Evolutionary conservation across 176 grass and related monocot species (phyloP).

Genomic region (Lolium multiflorum): DNA sequence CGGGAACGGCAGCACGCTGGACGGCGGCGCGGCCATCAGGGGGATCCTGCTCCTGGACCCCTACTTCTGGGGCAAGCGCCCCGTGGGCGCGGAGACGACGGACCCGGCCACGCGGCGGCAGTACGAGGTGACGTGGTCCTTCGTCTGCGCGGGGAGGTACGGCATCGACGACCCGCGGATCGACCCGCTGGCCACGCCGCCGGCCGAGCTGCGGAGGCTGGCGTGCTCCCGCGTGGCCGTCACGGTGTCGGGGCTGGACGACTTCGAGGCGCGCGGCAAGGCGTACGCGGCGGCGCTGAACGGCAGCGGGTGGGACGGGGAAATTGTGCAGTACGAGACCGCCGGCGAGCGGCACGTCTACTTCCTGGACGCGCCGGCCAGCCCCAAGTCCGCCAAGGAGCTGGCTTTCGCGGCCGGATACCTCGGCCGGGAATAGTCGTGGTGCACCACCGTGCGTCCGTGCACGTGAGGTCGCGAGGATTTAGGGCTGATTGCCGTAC

Average conservation of each 20-base stretch:
- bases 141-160: constrained; percentile 55
- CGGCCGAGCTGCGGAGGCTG: constrained; percentile 39
- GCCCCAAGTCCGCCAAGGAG: constrained; percentile 59
- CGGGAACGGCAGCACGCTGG: too few species aligned
- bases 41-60: constrained; percentile 66
- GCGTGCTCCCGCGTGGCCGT: constrained; percentile 54
- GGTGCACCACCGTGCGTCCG: neutral
- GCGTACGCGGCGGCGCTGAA: constrained; percentile 61
- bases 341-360: constrained; percentile 70
- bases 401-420: constrained; percentile 50
- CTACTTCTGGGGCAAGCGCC: constrained; percentile 77
- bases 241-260: constrained; percentile 57
- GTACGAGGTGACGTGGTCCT: constrained; percentile 72
- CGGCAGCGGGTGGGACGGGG: constrained; percentile 64
- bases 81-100: constrained; percentile 64
- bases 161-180: constrained; percentile 69
- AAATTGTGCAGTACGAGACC: constrained; percentile 60
- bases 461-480: neutral
- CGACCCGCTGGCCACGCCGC: constrained; percentile 57
- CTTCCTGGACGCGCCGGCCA: constrained; percentile 52
- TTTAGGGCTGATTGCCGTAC: neutral
- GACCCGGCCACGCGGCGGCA: constrained; percentile 42
- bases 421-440: constrained; percentile 41
- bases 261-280: constrained; percentile 58
- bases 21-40: constrained; percentile 41